phyloP scores from a whole-genome alignment of 1,284 basidiomycete genomes.

The Ceratobasidium sp. region DNA sequence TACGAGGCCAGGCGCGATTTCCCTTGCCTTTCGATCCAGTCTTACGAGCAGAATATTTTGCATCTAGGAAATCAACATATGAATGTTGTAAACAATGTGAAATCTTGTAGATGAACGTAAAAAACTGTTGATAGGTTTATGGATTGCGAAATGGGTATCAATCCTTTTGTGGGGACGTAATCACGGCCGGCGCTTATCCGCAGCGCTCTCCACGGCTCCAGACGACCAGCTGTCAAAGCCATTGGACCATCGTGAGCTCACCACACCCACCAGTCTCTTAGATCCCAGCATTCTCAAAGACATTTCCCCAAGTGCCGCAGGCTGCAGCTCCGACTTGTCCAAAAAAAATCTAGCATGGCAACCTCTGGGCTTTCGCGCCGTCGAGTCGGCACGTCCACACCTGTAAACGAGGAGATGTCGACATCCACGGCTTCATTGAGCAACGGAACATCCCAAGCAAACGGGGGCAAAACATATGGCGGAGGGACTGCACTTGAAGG shows the following conservation, averaged over 20 bases:
- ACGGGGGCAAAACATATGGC: constrained; percentile 24
- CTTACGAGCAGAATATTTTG: too few relatives aligned
- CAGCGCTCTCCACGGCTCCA: constrained; percentile 21
- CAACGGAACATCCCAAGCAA: constrained; percentile 41
- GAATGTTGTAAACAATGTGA: too few relatives aligned
- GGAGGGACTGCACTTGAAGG: constrained; percentile 79
- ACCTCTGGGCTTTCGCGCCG: constrained; percentile 44
- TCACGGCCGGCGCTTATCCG: constrained; percentile 13
- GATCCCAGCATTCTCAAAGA: background rate
- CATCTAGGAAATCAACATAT: too few relatives aligned
- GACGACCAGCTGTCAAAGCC: background rate
- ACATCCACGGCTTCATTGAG: background rate
- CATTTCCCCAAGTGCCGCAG: too few relatives aligned
- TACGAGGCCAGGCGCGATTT: too few relatives aligned
- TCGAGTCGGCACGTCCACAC: constrained; percentile 40
- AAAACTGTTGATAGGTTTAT: too few relatives aligned
- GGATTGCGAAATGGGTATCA: too few relatives aligned
- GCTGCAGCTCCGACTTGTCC: too few relatives aligned
- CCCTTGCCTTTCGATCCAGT: too few relatives aligned
- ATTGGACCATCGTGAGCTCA: background rate
- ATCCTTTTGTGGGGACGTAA: constrained; percentile 12
- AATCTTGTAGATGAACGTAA: too few relatives aligned
- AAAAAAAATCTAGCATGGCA: constrained; percentile 37
- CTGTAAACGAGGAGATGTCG: constrained; percentile 8
- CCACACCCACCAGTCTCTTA: background rate